These are phyloP conservation scores for Saccharomyces hybrid DNA, from an alignment of 1,139 yeast species.

Conservation along the genomic window DNA sequence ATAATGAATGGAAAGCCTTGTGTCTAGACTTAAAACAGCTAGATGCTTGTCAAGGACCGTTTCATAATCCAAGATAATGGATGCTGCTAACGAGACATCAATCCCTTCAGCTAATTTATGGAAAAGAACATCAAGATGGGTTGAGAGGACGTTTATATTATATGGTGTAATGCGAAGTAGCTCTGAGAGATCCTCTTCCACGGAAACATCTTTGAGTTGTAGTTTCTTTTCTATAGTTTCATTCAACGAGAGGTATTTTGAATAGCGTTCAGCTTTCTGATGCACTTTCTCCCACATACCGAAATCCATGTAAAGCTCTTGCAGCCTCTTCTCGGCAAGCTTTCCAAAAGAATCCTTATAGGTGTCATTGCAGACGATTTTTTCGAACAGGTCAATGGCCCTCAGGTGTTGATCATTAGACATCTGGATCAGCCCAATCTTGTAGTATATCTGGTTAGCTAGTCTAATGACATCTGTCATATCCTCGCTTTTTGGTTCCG, in stretches of 20 bases:
- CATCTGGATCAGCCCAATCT: constrained; percentile 25
- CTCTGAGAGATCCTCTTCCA: background rate
- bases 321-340: constrained; percentile 19
- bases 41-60: constrained; percentile 22
- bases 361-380: constrained; percentile 7
- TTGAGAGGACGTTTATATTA: constrained; percentile 9
- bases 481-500: background rate
- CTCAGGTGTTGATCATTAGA: constrained; percentile 23
- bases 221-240: constrained; percentile 9
- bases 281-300: constrained; percentile 25
- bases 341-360: constrained; percentile 16
- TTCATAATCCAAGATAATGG: constrained; percentile 14
- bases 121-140: constrained; percentile 13
- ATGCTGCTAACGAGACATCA: constrained; percentile 13
- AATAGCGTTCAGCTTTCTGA: constrained; percentile 9
- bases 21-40: constrained; percentile 14
- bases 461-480: constrained; percentile 3
- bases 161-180: constrained; percentile 8
- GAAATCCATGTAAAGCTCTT: constrained; percentile 22
- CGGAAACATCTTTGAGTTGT: background rate
- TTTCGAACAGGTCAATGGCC: constrained; percentile 23
- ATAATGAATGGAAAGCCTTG: constrained; percentile 19
- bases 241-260: constrained; percentile 8
- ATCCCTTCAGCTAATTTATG: constrained; percentile 10
- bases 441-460: constrained; percentile 20